Evolutionary conservation across 148 eudicot species (phyloP).

Genomic region (Rhododendron kiyosumense): DNA sequence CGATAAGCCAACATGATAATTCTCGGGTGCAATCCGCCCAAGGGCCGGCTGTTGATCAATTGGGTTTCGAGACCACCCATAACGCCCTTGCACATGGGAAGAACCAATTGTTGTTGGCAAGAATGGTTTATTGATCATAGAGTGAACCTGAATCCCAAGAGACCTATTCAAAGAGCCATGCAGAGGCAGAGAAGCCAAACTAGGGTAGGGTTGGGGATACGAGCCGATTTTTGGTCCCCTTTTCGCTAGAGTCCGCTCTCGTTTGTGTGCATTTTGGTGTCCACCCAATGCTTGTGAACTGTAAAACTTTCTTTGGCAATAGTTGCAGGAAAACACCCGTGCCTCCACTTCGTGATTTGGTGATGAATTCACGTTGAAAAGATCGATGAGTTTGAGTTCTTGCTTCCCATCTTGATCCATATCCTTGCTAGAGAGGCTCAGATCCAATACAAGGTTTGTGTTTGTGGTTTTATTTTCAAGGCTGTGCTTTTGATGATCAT

Average conservation of each 20-base stretch:
- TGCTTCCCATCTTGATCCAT: slow-evolving; percentile 15
- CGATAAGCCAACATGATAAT: slow-evolving; percentile 11
- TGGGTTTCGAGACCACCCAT: slow-evolving; percentile 47
- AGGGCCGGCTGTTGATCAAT: slow-evolving; percentile 50
- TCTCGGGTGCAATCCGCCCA: slow-evolving; percentile 41
- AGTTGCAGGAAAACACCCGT: slow-evolving; percentile 74
- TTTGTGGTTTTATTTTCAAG: neutral
- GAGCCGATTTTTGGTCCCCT: slow-evolving; percentile 19
- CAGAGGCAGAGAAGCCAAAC: slow-evolving; percentile 37
- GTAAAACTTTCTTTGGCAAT: slow-evolving; percentile 76
- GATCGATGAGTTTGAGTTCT: slow-evolving; percentile 31
- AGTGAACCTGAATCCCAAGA: slow-evolving; percentile 43
- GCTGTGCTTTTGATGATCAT: neutral
- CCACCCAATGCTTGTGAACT: slow-evolving; percentile 97
- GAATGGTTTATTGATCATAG: slow-evolving; percentile 38
- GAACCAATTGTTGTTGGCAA: slow-evolving; percentile 1
- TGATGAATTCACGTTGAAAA: slow-evolving; percentile 9
- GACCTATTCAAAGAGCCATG: slow-evolving; percentile 34
- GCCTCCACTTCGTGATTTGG: slow-evolving; percentile 37
- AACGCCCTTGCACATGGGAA: slow-evolving; percentile 22
- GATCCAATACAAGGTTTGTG: slow-evolving; percentile 38
- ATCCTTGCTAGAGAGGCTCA: slow-evolving; percentile 42
- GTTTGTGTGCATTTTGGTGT: slow-evolving; percentile 89
- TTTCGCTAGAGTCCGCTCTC: slow-evolving; percentile 60
- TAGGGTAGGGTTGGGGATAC: slow-evolving; percentile 17